Evolutionary conservation across 768 basidiomycete genomes (phyloP), one percentile per base, ranked within the genome.

Genomic region (Cytidiella melzeri): DNA sequence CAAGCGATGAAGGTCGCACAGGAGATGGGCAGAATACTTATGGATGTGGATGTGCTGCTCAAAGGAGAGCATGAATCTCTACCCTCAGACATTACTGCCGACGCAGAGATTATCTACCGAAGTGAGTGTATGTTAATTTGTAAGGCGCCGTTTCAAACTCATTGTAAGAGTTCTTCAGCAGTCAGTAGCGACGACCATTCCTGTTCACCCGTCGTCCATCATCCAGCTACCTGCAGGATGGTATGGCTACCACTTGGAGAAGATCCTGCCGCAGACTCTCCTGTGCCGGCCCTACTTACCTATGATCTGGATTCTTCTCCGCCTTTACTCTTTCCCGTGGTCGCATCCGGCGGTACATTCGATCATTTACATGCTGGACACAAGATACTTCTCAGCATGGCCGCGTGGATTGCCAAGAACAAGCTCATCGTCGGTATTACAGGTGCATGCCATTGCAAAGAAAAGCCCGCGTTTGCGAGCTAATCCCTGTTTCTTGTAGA

Each of bases 341-440:
- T 85, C n/a, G 87, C 82, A 0, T 74, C 97, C 6, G 95, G 96
- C 5, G 96, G 96, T 0, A 98, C 96, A 0, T 98, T 98, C 66
- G 96, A 99, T 67, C 96, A 98, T 64, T 79, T 99, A 13, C 96
- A 99, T 62, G 81, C 92, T 3, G 96, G 95, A 0, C 96, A 99
- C 71, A 96, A 96, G 68, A 94, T 99, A 52, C 79, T 99, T 24
- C 77, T 99, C 10, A 89, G 91, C 60, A 92, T 96, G 83, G 86
- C 81, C 11, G 83, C 89, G 1, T 92, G 86, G 77, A 82, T 98
- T 48, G 74, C 93, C 0, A 63, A 68, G 39, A 65, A 74, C 54
- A 93, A 92, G 65, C 69, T 98, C 59, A 90, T 98, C 53, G 82
- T 97, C 55, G 96, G 96, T 4, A 71, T 98, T 34, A 89, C 91